Evolutionary conservation across 1,139 yeast genomes (phyloP).

Genomic region (Suhomyces yuchorum): DNA sequence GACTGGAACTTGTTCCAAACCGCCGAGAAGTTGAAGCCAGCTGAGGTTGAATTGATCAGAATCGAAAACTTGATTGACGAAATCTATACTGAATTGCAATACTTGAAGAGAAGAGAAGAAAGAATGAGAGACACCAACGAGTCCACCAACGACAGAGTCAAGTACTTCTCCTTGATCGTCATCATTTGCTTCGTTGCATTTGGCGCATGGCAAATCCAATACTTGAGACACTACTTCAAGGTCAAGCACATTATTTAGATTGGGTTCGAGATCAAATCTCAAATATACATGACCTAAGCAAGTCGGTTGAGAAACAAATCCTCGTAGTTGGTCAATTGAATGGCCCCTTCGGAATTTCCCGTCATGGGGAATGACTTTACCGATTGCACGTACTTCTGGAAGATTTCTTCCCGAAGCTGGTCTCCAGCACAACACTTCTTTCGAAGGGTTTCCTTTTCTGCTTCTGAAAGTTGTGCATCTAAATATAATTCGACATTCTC

Average conservation of each 20-base stretch:
- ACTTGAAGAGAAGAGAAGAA: constrained; percentile 84
- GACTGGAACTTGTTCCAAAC: constrained; percentile 97
- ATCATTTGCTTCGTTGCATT: constrained; percentile 70
- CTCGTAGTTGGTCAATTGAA: constrained; percentile 1
- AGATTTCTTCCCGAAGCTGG: neutral
- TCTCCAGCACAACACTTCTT: neutral
- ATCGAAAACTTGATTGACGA: constrained; percentile 83
- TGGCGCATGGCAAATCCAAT: constrained; percentile 90
- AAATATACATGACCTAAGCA: constrained; percentile 3
- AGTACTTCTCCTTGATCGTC: constrained; percentile 75
- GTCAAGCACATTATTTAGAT: constrained; percentile 84
- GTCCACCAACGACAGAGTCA: constrained; percentile 84
- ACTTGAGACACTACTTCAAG: constrained; percentile 89
- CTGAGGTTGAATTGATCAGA: constrained; percentile 84
- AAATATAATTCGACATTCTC: constrained; percentile 9
- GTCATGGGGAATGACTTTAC: neutral
- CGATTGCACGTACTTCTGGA: neutral
- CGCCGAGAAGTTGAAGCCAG: constrained; percentile 87
- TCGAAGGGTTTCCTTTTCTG: neutral
- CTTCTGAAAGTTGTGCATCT: neutral
- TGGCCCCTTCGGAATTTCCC: neutral
- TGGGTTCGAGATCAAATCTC: constrained; percentile 2
- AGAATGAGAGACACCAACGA: constrained; percentile 95
- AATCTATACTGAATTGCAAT: constrained; percentile 73
- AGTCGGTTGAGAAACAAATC: constrained; percentile 1